These are phyloP conservation scores for Metschnikowia lunata DNA, from an alignment of 805 yeast species.

Conservation along the genomic window DNA sequence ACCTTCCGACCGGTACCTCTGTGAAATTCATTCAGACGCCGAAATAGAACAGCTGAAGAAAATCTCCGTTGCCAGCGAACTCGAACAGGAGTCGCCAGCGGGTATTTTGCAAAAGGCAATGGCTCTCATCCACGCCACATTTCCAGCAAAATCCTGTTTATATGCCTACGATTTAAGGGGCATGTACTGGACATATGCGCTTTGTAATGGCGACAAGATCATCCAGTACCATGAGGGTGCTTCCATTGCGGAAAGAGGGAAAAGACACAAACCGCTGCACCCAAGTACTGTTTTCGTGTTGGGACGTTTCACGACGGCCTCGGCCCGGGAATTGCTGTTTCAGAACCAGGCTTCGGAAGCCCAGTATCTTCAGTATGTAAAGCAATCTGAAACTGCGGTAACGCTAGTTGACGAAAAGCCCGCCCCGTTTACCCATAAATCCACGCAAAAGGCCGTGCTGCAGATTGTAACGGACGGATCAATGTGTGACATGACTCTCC, in stretches of 20 bases:
- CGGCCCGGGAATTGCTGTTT: constrained; percentile 8
- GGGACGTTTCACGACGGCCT: constrained; percentile 27
- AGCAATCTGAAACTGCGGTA: constrained; percentile 23
- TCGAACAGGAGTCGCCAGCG: constrained; percentile 5
- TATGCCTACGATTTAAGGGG: constrained; percentile 21
- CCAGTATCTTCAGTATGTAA: constrained; percentile 12
- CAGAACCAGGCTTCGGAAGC: constrained; percentile 20
- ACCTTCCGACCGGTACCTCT: constrained; percentile 9
- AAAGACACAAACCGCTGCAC: constrained; percentile 22
- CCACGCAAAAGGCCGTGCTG: constrained; percentile 28
- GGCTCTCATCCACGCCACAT: constrained; percentile 9
- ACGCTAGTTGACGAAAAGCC: constrained; percentile 17
- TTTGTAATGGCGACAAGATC: constrained; percentile 46
- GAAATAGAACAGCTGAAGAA: background rate
- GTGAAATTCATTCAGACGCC: constrained; percentile 8
- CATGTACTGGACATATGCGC: constrained; percentile 54
- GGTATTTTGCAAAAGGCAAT: constrained; percentile 11
- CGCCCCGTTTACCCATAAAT: constrained; percentile 17
- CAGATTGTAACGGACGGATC: constrained; percentile 46
- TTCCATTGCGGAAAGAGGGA: constrained; percentile 18
- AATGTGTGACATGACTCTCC: constrained; percentile 54
- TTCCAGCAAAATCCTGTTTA: constrained; percentile 9
- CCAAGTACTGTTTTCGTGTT: constrained; percentile 34
- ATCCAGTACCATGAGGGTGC: constrained; percentile 45
- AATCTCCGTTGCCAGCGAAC: background rate